Evolutionary conservation across 371 early-diverging fungal genomes (phyloP).

Genomic region (Blakeslea trispora): DNA sequence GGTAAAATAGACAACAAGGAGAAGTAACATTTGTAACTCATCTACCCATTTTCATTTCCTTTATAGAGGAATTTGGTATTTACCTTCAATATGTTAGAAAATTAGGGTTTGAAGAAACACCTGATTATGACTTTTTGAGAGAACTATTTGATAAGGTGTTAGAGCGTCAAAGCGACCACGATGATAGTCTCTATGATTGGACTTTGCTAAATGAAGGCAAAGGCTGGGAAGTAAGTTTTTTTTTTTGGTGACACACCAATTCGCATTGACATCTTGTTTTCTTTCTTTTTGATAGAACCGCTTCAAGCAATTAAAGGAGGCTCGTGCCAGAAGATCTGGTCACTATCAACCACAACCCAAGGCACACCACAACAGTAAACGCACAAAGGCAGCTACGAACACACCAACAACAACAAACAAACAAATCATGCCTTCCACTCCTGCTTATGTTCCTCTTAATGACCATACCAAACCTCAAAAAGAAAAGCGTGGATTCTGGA

Average conservation of each 20-base stretch:
- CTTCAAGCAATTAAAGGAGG: conserved; percentile 28
- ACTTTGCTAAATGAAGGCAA: conserved; percentile 71
- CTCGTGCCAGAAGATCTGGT: conserved; percentile 26
- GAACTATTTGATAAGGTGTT: conserved; percentile 87
- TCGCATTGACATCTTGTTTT: not conserved
- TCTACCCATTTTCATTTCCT: not conserved
- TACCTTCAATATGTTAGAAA: conserved; percentile 92
- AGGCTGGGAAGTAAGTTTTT: conserved; percentile 64
- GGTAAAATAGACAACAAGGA: conserved; percentile 28
- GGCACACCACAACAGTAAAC: conserved; percentile 15
- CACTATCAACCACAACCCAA: conserved; percentile 21
- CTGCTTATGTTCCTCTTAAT: conserved; percentile 25
- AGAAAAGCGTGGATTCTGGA: conserved; percentile 23
- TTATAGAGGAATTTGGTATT: conserved; percentile 82
- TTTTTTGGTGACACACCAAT: not conserved
- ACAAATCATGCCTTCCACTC: conserved; percentile 12
- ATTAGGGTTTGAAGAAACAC: conserved; percentile 94
- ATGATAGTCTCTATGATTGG: conserved; percentile 95
- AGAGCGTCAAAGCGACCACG: conserved; percentile 66
- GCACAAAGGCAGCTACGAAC: conserved; percentile 6
- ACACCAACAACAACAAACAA: conserved; percentile 6
- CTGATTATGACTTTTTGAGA: conserved; percentile 91
- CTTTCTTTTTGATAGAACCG: conserved; percentile 15
- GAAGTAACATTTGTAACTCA: not conserved
- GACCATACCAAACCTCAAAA: conserved; percentile 8